phyloP scores from a whole-genome alignment of 2,329 filamentous ascomycete genomes.

The Geoglossum cookeanum region DNA sequence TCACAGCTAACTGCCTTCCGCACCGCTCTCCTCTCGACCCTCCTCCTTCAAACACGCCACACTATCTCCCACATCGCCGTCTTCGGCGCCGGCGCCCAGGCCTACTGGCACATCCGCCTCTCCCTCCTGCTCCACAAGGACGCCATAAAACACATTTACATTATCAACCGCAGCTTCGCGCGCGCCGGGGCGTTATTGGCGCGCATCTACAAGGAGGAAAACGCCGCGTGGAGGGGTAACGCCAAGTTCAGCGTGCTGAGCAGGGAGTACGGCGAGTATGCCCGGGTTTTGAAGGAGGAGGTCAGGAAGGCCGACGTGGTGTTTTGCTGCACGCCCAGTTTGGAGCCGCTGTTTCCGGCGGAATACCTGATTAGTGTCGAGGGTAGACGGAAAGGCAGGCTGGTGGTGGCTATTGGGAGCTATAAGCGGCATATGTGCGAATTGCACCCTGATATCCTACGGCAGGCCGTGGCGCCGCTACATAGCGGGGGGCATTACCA shows the following conservation, averaged over 20 bases:
- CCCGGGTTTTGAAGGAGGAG: constrained; percentile 48
- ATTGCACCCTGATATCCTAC: constrained; percentile 56
- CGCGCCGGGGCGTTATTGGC: constrained; percentile 28
- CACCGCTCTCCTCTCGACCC: constrained; percentile 53
- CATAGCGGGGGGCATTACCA: constrained; percentile 37
- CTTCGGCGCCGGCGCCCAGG: constrained; percentile 77
- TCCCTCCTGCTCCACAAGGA: constrained; percentile 50
- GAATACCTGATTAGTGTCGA: constrained; percentile 52
- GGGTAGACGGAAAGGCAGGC: constrained; percentile 47
- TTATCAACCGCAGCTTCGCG: constrained; percentile 50
- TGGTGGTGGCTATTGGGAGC: constrained; percentile 55
- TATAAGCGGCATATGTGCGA: constrained; percentile 63
- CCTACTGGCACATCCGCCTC: constrained; percentile 84
- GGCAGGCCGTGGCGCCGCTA: constrained; percentile 37
- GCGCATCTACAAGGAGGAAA: constrained; percentile 32
- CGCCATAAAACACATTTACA: constrained; percentile 61
- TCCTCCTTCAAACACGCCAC: constrained; percentile 43
- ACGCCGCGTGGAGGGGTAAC: constrained; percentile 41
- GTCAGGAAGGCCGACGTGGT: constrained; percentile 59
- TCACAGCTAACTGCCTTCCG: constrained; percentile 62
- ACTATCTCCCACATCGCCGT: constrained; percentile 59
- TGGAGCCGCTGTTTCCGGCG: constrained; percentile 54
- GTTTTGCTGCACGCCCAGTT: constrained; percentile 72
- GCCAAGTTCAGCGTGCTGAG: constrained; percentile 50
- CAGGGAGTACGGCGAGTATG: constrained; percentile 49